A percentile compares a stretch with the other conserved stretches of the same genome.
Conservation (phyloP, 2,329 filamentous ascomycete genomes). For the Trichoderma semiorbis region DNA sequence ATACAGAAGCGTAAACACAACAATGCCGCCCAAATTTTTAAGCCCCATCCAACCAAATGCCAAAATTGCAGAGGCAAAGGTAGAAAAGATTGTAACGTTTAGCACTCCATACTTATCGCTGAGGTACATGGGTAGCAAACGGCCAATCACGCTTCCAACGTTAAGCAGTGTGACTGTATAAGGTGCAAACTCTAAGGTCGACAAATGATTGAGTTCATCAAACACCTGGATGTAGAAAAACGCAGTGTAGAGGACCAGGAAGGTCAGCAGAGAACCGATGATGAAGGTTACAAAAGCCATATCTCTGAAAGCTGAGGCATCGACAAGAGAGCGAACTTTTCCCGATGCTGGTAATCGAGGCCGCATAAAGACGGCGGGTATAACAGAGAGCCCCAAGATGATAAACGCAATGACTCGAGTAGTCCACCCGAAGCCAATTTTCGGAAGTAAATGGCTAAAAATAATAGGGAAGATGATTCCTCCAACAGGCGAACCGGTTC, state of each 20-base stretch:
- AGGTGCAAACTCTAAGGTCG: slow-evolving; percentile 33
- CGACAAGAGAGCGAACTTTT: neutral
- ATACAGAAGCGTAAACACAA: slow-evolving; percentile 3
- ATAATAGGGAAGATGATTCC: slow-evolving; percentile 36
- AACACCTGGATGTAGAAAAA: neutral
- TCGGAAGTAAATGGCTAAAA: slow-evolving; percentile 31
- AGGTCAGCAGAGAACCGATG: neutral
- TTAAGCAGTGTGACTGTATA: slow-evolving; percentile 47
- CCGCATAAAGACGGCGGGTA: slow-evolving; percentile 26
- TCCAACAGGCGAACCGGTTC: slow-evolving; percentile 25
- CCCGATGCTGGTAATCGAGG: neutral
- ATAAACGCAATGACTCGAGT: slow-evolving; percentile 31
- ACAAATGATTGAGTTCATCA: slow-evolving; percentile 26
- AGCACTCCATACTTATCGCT: slow-evolving; percentile 35
- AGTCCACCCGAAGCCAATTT: slow-evolving; percentile 35
- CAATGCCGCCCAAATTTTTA: neutral
- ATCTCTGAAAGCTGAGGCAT: neutral
- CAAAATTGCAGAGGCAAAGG: neutral
- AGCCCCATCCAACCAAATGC: slow-evolving; percentile 12
- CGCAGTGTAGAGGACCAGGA: neutral
- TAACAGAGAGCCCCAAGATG: slow-evolving; percentile 30
- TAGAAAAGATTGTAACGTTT: slow-evolving; percentile 32
- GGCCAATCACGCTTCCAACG: slow-evolving; percentile 44
- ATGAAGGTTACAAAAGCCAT: neutral
- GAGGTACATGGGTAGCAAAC: slow-evolving; percentile 39